Percentiles rank a stretch among this genome's conserved stretches.
phyloP scores from a whole-genome alignment of 257 asterid species.

The Solanum pimpinellifolium region DNA sequence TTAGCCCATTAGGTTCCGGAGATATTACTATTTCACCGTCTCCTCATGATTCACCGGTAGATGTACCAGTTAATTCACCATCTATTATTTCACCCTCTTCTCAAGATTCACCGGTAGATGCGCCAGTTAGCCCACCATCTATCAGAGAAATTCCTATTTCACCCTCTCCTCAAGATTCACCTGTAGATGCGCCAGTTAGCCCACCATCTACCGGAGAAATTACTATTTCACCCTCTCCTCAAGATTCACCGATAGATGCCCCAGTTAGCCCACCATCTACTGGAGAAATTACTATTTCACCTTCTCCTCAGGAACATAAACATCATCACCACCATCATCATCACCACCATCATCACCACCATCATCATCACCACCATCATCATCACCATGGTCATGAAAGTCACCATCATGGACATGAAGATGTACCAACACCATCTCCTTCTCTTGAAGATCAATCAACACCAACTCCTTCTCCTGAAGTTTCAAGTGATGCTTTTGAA shows the following conservation, averaged over 20 bases:
- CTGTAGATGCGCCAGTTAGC: no score
- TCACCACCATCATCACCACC: neutral
- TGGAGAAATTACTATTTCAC: no score
- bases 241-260: no score
- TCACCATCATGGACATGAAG: neutral
- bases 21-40: neutral
- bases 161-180: no score
- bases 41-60: neutral
- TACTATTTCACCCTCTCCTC: no score
- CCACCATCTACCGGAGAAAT: neutral
- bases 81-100: no score
- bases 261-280: no score
- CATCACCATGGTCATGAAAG: no score
- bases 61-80: neutral
- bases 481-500: neutral
- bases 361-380: accelerated
- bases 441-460: neutral
- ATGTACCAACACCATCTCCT: neutral
- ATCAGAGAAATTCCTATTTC: no score
- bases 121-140: no score
- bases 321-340: neutral
- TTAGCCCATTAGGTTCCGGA: neutral
- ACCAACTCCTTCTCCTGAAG: neutral
- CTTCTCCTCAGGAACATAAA: neutral
- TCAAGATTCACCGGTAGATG: no score